Evolutionary conservation across 805 yeast genomes (phyloP), one percentile per base, ranked within the genome.

Genomic region (Starmera dryadoides): DNA sequence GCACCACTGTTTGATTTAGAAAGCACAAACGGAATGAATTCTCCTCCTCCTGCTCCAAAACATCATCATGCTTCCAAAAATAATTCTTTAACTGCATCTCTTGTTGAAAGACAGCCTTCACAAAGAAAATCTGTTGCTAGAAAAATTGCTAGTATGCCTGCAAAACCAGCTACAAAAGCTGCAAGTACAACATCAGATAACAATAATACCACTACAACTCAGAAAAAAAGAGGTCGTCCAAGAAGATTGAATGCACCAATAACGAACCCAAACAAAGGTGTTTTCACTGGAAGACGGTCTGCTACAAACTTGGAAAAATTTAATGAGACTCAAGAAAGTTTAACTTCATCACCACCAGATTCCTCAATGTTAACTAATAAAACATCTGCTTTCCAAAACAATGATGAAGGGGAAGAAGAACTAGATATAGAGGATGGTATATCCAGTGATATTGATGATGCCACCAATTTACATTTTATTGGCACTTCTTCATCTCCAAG

Each of bases 1-100:
- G 60, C 64, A 30, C 85, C 89, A 0, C 63, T 88, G 18, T 79
- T 89, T 44, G 80, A 79, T 26, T 84, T 75, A 53, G 62, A 63
- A 49, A 60, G 75, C 42, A 41, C 68, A 39, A 66, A 76, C 53
- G 77, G 84, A 46, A 56, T 67, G 25, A 52, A 60, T 11, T 64
- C 76, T 10, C 79, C 80, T 3, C 80, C 81, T 14, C 75, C 74
- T 7, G 79, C 79, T 22, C 81, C 83, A 34, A 75, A 79, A 48
- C 82, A 79, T 49, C 82, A 78, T 37, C 80, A 82, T 52, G 78
- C 83, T 6, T 69, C 85, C 2, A 52, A 55, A 31, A 50, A 45
- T 25, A 45, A 40, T 23, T 48, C 59, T 3, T 31, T 42, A 21
- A 9, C 33, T 36, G 18, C 34, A 4, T 18, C 21, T 41, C 18